phyloP scores from a whole-genome alignment of 2,329 filamentous ascomycete genomes.

The Simplicillium aogashimaense region DNA sequence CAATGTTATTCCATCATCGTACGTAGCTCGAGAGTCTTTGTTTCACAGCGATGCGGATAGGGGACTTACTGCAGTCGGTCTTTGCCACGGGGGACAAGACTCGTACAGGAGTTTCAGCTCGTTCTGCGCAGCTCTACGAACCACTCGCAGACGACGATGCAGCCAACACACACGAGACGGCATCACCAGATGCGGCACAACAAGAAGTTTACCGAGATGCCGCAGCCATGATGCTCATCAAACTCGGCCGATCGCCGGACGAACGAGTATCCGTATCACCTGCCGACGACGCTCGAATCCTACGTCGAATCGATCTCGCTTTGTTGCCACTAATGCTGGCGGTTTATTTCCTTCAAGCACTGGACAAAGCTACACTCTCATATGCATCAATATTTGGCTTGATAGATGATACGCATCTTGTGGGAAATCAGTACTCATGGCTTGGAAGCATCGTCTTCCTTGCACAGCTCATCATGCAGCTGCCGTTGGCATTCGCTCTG shows the following conservation, averaged over 20 bases:
- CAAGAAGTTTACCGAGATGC: slow-evolving; percentile 23
- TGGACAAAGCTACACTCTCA: slow-evolving; percentile 52
- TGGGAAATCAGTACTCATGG: slow-evolving; percentile 50
- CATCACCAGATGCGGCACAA: neutral
- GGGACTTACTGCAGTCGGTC: neutral
- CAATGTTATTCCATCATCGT: too few relatives aligned
- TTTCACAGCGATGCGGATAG: neutral
- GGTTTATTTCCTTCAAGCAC: slow-evolving; percentile 53
- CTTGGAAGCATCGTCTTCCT: slow-evolving; percentile 51
- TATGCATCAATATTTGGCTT: slow-evolving; percentile 57
- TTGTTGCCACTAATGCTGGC: slow-evolving; percentile 38
- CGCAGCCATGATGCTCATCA: slow-evolving; percentile 34
- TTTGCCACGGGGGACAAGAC: neutral
- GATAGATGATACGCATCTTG: slow-evolving; percentile 44
- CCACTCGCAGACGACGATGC: too few relatives aligned
- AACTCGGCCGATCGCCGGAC: slow-evolving; percentile 23
- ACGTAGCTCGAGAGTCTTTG: too few relatives aligned
- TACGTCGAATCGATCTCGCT: slow-evolving; percentile 27
- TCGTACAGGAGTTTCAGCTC: neutral
- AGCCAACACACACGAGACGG: too few relatives aligned
- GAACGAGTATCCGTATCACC: slow-evolving; percentile 20
- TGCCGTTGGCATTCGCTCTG: slow-evolving; percentile 43
- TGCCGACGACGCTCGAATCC: slow-evolving; percentile 22
- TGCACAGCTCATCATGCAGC: slow-evolving; percentile 50
- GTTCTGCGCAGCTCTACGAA: too few relatives aligned